Conservation (phyloP, 2,329 filamentous ascomycete species). For the Fusarium falciforme region DNA sequence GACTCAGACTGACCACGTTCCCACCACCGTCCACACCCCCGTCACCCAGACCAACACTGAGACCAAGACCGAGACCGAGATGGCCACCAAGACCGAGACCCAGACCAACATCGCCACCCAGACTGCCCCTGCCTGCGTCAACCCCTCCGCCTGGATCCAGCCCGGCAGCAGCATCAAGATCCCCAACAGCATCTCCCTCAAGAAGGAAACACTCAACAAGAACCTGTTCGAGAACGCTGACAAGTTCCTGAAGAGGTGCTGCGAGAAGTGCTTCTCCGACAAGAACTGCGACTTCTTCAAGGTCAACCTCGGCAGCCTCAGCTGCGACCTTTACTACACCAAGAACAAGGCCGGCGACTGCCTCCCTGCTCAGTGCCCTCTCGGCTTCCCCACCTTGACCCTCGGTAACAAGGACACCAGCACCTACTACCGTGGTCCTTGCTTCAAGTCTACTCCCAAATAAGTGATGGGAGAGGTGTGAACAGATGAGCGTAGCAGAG, state of each 20-base stretch:
- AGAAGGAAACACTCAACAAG: neutral
- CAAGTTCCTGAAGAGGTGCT: neutral
- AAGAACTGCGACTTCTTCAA: neutral
- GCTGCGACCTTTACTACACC: neutral
- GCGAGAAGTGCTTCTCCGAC: neutral
- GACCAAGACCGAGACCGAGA: neutral
- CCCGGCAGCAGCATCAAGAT: neutral
- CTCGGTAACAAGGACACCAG: neutral
- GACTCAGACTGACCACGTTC: neutral
- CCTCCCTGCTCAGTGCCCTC: neutral
- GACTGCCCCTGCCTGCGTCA: neutral
- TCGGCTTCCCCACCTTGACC: neutral
- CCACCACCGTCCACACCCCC: neutral
- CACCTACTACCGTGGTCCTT: neutral
- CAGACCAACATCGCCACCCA: neutral
- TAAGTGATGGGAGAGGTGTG: neutral
- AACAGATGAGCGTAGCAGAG: neutral
- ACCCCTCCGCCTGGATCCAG: neutral
- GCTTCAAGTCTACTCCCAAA: neutral
- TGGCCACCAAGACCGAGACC: neutral
- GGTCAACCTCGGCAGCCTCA: neutral
- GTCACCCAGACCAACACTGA: neutral
- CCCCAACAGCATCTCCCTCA: neutral
- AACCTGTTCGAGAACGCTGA: neutral
- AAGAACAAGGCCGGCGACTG: neutral